These are phyloP conservation scores for Pseudogymnoascus sp. DNA, from an alignment of 2,329 filamentous ascomycete species.

Conservation along the genomic window DNA sequence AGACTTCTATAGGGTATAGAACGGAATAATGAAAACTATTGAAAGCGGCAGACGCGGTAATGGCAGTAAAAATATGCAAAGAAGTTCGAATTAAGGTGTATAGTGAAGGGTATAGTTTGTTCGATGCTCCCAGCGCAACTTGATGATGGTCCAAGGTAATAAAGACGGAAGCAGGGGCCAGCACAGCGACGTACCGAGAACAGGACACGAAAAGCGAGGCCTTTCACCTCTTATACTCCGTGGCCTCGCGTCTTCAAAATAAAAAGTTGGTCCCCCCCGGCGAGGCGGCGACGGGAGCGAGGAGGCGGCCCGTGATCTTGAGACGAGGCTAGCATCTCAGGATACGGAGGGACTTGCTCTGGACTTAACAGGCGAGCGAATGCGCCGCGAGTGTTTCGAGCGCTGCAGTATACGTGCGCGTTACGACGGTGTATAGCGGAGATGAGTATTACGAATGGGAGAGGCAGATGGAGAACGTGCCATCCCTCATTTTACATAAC, in stretches of 20 bases:
- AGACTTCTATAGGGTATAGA: neutral
- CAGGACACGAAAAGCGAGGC: neutral
- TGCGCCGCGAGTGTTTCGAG: constrained; percentile 10
- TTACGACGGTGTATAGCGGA: constrained; percentile 2
- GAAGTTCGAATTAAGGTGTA: constrained; percentile 3
- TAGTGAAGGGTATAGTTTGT: neutral
- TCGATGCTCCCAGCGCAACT: constrained; percentile 9
- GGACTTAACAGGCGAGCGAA: neutral
- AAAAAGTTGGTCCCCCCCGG: neutral
- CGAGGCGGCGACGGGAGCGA: constrained; percentile 10
- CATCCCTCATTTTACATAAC: neutral
- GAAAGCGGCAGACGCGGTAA: constrained; percentile 3
- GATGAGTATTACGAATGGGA: neutral
- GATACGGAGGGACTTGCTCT: constrained; percentile 8
- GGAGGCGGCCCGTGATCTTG: constrained; percentile 9
- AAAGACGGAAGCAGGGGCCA: neutral
- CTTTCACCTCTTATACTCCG: neutral
- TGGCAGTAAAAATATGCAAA: neutral
- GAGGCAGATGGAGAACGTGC: neutral
- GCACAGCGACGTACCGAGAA: constrained; percentile 1
- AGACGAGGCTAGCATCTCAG: constrained; percentile 11
- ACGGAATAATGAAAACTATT: neutral
- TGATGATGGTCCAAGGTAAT: constrained; percentile 4
- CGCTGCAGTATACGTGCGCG: constrained; percentile 3
- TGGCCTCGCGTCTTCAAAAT: neutral